Conservation (phyloP, 306 rosid species). For the Lathyrus oleraceus region DNA sequence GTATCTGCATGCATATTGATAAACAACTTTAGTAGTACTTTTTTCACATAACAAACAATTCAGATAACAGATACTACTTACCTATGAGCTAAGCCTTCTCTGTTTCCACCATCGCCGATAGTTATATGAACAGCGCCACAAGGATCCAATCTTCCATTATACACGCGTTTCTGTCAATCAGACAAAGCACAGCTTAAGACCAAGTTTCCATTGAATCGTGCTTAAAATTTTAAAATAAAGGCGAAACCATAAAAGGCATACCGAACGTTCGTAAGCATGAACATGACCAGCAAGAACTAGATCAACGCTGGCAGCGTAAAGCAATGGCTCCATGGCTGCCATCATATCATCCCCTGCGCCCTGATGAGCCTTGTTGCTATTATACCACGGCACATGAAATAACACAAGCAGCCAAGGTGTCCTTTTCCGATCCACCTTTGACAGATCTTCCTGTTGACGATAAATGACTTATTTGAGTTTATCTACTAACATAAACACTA, state of each 20-base stretch:
- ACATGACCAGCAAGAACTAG: slow-evolving; percentile 83
- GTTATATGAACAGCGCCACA: slow-evolving; percentile 95
- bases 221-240: slow-evolving; percentile 7
- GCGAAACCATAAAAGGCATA: slow-evolving; percentile 34
- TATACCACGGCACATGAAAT: slow-evolving; percentile 96
- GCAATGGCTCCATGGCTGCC: slow-evolving; percentile 79
- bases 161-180: slow-evolving; percentile 69
- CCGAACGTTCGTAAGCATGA: slow-evolving; percentile 97
- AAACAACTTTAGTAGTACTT: neutral
- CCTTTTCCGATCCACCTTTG: slow-evolving; percentile 72
- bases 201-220: neutral
- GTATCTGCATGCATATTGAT: slow-evolving; percentile 49
- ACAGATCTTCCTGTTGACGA: slow-evolving; percentile 63
- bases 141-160: slow-evolving; percentile 62
- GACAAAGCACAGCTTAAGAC: slow-evolving; percentile 13
- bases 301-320: slow-evolving; percentile 79
- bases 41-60: neutral
- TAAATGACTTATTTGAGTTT: neutral
- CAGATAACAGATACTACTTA: slow-evolving; percentile 37
- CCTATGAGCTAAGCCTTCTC: slow-evolving; percentile 89
- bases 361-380: slow-evolving; percentile 89
- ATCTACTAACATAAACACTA: neutral
- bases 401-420: slow-evolving; percentile 88
- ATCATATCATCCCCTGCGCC: slow-evolving; percentile 83
- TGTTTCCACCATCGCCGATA: slow-evolving; percentile 95